Evolutionary conservation across 306 rosid species (phyloP).

Genomic region (Begonia loranthoides): DNA sequence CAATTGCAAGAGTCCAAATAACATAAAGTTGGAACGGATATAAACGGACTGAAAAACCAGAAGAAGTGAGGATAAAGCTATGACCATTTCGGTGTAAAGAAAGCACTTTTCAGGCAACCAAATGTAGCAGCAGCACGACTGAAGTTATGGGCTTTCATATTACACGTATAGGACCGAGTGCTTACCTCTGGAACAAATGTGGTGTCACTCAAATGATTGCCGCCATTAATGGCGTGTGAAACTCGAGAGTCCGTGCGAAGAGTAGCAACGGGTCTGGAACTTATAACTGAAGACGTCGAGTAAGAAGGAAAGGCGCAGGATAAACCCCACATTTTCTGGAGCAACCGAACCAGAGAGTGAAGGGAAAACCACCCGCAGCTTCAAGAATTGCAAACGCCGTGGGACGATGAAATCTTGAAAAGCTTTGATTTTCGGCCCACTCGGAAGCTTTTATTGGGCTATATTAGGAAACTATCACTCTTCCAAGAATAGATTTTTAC

Average conservation of each 20-base stretch:
- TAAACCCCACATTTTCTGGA: conserved; percentile 26
- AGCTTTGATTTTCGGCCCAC: too few relatives aligned
- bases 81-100: neutral
- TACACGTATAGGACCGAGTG: neutral
- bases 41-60: neutral
- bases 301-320: conserved; percentile 30
- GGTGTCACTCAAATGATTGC: conserved; percentile 12
- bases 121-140: too few relatives aligned
- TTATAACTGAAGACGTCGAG: conserved; percentile 23
- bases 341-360: too few relatives aligned
- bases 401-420: too few relatives aligned
- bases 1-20: neutral
- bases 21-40: neutral
- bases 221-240: conserved; percentile 14
- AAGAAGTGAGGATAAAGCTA: too few relatives aligned
- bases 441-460: too few relatives aligned
- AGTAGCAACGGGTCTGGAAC: conserved; percentile 19
- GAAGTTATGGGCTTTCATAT: neutral
- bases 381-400: neutral
- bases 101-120: neutral
- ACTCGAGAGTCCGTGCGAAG: conserved; percentile 18
- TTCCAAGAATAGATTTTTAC: too few relatives aligned
- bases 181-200: conserved; percentile 70
- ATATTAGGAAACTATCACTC: too few relatives aligned
- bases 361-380: neutral